phyloP scores from a whole-genome alignment of 352 stramenopile species.

The Globisporangium iwayamae region DNA sequence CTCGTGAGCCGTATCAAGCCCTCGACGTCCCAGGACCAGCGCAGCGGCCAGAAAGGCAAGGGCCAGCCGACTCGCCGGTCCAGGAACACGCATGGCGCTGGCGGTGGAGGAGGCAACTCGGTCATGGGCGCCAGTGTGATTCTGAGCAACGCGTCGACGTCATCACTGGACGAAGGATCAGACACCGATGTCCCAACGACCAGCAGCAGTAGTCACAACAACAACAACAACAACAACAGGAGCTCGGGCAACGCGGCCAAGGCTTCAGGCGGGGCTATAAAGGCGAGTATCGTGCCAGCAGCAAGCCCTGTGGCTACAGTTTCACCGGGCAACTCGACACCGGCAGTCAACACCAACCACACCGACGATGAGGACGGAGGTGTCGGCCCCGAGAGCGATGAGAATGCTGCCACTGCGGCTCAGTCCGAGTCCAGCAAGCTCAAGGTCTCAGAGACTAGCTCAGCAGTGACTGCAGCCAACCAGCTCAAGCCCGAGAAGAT shows the following conservation, averaged over 20 bases:
- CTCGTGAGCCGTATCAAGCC: constrained; percentile 72
- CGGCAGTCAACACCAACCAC: neutral
- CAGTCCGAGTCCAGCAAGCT: neutral
- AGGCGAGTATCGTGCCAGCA: neutral
- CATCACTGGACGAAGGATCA: constrained; percentile 57
- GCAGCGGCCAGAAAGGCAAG: constrained; percentile 21
- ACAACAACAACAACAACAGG: neutral
- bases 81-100: constrained; percentile 22
- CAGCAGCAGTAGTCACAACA: neutral
- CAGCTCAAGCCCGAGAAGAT: constrained; percentile 3
- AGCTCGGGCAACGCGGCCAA: neutral
- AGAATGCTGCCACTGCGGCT: neutral
- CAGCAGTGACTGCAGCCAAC: neutral
- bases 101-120: constrained; percentile 18
- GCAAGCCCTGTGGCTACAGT: neutral
- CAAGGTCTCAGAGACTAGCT: neutral
- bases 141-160: constrained; percentile 43
- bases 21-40: constrained; percentile 29
- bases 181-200: constrained; percentile 25
- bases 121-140: constrained; percentile 48
- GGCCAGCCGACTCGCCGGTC: constrained; percentile 23
- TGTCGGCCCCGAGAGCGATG: constrained; percentile 6
- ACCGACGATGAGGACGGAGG: constrained; percentile 19
- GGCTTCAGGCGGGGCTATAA: neutral
- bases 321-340: neutral